Percentiles rank a stretch among this genome's conserved stretches.
phyloP scores from a whole-genome alignment of 2,329 filamentous ascomycete genomes.

The Trichoderma semiorbis region DNA sequence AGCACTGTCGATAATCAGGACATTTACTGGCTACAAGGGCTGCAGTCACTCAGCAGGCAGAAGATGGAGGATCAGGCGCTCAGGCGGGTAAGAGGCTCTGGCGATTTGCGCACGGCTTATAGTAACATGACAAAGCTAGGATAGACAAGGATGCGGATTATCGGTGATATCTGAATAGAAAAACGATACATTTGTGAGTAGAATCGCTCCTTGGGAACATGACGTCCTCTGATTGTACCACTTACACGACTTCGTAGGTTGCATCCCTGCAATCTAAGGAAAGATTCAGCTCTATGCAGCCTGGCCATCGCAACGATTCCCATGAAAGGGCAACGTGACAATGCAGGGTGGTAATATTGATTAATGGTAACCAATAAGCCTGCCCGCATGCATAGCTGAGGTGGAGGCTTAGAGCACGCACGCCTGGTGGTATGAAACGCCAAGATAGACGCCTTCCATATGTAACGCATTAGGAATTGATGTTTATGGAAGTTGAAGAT shows the following conservation, averaged over 20 bases:
- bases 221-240: background rate
- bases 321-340: background rate
- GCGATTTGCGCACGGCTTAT: background rate
- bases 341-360: background rate
- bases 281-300: background rate
- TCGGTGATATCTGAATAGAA: background rate
- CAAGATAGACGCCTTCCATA: background rate
- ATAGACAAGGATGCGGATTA: background rate
- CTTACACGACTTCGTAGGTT: background rate
- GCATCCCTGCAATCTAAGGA: background rate
- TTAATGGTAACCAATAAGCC: background rate
- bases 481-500: background rate
- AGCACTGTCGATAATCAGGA: slow-evolving; percentile 4
- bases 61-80: background rate
- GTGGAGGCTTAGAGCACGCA: background rate
- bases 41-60: background rate
- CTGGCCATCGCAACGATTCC: background rate
- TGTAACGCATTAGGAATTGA: background rate
- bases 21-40: background rate
- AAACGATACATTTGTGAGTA: background rate
- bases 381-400: background rate
- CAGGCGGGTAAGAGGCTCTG: background rate
- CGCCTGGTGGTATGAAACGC: background rate
- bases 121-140: background rate
- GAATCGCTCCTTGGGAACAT: background rate